phyloP scores from a whole-genome alignment of 805 yeast genomes.

The Barnettozyma botsteinii region DNA sequence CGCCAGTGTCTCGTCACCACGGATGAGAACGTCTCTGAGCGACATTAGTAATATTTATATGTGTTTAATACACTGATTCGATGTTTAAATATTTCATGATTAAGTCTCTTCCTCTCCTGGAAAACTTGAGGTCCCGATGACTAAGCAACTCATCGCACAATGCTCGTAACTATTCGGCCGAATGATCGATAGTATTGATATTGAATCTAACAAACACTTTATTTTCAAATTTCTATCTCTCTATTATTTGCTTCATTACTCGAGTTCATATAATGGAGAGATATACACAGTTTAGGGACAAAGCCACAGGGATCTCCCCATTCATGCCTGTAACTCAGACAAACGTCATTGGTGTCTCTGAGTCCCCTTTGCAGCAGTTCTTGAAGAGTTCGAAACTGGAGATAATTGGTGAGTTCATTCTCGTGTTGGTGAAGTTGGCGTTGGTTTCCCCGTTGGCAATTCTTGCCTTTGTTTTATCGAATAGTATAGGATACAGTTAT shows the following conservation, averaged over 20 bases:
- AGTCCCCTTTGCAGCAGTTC: slow-evolving; percentile 4
- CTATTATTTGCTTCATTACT: too few relatives aligned
- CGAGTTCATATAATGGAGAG: slow-evolving; percentile 57
- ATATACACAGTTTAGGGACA: slow-evolving; percentile 80
- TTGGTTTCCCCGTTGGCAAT: slow-evolving; percentile 23
- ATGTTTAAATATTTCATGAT: neutral
- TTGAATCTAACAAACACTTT: too few relatives aligned
- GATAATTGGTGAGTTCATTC: slow-evolving; percentile 14
- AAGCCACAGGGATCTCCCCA: slow-evolving; percentile 91
- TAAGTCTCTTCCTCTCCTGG: neutral
- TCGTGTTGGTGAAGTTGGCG: slow-evolving; percentile 19
- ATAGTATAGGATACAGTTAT: neutral
- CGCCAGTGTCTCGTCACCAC: slow-evolving; percentile 67
- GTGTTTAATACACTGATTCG: neutral
- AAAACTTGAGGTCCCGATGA: too few relatives aligned
- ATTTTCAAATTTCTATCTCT: too few relatives aligned
- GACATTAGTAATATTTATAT: too few relatives aligned
- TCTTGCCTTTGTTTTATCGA: slow-evolving; percentile 16
- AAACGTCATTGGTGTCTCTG: slow-evolving; percentile 10
- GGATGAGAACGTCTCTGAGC: slow-evolving; percentile 54
- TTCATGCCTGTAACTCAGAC: slow-evolving; percentile 54
- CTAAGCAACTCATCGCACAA: too few relatives aligned
- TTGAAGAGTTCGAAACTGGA: slow-evolving; percentile 7
- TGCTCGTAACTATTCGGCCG: too few relatives aligned
- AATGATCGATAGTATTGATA: too few relatives aligned